Conservation (phyloP, 1,284 basidiomycete genomes). For the Cryptococcus maquisensis region DNA sequence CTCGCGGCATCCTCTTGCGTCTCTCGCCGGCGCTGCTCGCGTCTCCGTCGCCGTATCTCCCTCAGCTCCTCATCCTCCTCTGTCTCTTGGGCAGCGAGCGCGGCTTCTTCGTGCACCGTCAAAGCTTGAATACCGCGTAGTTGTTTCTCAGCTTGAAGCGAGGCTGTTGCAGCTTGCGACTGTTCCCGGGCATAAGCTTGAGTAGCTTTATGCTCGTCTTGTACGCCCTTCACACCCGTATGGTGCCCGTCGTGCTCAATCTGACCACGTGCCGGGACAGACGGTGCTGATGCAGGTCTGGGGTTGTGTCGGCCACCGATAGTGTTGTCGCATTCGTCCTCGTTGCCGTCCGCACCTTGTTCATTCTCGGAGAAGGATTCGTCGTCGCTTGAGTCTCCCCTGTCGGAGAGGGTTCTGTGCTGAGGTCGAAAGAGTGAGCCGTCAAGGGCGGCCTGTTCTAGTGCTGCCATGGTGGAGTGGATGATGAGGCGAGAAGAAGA, state of each 20-base stretch:
- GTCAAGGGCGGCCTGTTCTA: constrained; percentile 32
- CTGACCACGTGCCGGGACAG: not conserved
- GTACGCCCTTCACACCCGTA: constrained; percentile 47
- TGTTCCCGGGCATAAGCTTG: not conserved
- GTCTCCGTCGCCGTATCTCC: constrained; percentile 11
- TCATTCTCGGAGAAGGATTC: constrained; percentile 30
- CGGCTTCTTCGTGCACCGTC: constrained; percentile 31
- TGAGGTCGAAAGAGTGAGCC: constrained; percentile 23
- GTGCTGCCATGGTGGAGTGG: constrained; percentile 9
- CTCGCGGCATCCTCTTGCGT: constrained; percentile 8
- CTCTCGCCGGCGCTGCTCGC: constrained; percentile 8
- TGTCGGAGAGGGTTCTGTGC: constrained; percentile 27
- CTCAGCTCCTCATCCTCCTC: constrained; percentile 13
- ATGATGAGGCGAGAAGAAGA: too few relatives aligned
- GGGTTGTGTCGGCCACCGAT: not conserved
- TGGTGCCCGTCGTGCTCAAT: constrained; percentile 22
- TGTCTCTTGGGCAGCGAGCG: constrained; percentile 2
- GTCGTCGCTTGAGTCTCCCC: constrained; percentile 23
- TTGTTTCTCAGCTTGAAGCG: not conserved
- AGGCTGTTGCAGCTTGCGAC: not conserved
- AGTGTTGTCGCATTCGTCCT: not conserved
- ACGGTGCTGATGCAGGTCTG: not conserved
- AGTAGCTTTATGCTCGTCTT: constrained; percentile 31
- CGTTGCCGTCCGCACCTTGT: not conserved
- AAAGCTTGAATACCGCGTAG: constrained; percentile 25